Evolutionary conservation across 2,329 filamentous ascomycete genomes (phyloP), one percentile per base, ranked within the genome.

Genomic region (Fusarium sp.): DNA sequence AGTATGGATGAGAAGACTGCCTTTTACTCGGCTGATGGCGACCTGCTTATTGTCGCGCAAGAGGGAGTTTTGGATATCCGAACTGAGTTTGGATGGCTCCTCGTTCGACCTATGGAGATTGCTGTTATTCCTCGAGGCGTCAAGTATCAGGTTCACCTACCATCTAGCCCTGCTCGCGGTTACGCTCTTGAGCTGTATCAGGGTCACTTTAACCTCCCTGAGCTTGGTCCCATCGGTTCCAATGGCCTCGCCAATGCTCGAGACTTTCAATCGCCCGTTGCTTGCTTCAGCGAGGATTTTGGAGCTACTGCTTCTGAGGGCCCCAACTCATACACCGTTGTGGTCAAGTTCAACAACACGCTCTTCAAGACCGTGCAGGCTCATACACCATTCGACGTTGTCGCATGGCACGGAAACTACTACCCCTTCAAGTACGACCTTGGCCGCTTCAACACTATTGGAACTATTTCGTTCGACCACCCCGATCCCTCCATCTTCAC

Each of bases 1-100:
- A 91, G 92, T 79, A 97, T 98, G 95, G 87, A 87, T 58, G 84
- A 87, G n/a, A 89, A 89, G 43, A 87, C 92, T 59, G 94, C 94
- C 0, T 97, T 95, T 81, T 97, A 96, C 86, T 95, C 93, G 5
- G 92, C 94, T 0, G 94, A 96, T 79, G 94, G 94, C 14, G 94
- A 96, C 80, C 89, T 94, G 77, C 83, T 95, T 66, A 91, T 96
- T 71, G 92, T 96, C 16, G 88, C 92, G 2, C 94, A 96, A 80
- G 89, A 93, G 72, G 94, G 94, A 3, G 87, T 88, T 16, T 84
- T 96, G 43, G 93, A 95, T 78, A 92, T 96, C 71, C 90, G 92
- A 77, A 96, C 94, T 1, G 94, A 96, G 82, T 86, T 95, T 57
- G 94, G 94, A 54, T 89, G 88, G 79, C 84, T 96, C 7, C 88